Percentiles rank a stretch among this genome's conserved stretches.
Conservation (phyloP, 208 protist species). For the Leishmania mexicana region DNA sequence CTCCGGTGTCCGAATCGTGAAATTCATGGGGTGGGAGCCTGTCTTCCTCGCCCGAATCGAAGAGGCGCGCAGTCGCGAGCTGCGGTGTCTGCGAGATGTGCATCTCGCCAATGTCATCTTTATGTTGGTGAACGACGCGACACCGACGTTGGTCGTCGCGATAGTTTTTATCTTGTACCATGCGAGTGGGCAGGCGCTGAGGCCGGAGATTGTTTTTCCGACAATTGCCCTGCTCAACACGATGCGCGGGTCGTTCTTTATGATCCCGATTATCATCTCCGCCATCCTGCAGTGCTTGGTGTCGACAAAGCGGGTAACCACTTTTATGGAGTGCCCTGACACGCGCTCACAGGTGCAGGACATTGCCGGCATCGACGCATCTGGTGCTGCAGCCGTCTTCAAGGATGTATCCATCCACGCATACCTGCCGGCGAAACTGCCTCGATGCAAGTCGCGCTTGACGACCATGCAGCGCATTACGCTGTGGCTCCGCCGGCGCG, state of each 20-base stretch:
- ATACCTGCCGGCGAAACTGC: conserved; percentile 29
- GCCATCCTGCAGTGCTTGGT: conserved; percentile 71
- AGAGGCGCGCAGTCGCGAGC: conserved; percentile 47
- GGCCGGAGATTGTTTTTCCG: conserved; percentile 85
- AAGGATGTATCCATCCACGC: conserved; percentile 33
- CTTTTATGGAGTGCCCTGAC: conserved; percentile 67
- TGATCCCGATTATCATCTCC: conserved; percentile 82
- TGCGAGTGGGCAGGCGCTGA: conserved; percentile 59
- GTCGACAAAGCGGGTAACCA: conserved; percentile 60
- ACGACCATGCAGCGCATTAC: conserved; percentile 17
- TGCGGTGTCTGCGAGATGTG: conserved; percentile 43
- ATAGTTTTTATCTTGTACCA: conserved; percentile 63
- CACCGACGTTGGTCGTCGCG: conserved; percentile 65
- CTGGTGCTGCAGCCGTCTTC: conserved; percentile 30
- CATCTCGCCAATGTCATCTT: conserved; percentile 41
- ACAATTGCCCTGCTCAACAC: conserved; percentile 89
- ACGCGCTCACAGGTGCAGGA: conserved; percentile 15
- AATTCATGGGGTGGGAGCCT: conserved; percentile 91
- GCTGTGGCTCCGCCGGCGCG: conserved; percentile 27
- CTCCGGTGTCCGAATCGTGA: conserved; percentile 89
- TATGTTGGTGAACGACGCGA: conserved; percentile 64
- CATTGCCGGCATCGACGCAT: conserved; percentile 17
- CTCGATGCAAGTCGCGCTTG: conserved; percentile 21
- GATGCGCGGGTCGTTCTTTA: conserved; percentile 89
- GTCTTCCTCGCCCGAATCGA: conserved; percentile 51